These are phyloP conservation scores for Hypoxylon lenormandii DNA, from an alignment of 495 filamentous ascomycete species.

Conservation along the genomic window DNA sequence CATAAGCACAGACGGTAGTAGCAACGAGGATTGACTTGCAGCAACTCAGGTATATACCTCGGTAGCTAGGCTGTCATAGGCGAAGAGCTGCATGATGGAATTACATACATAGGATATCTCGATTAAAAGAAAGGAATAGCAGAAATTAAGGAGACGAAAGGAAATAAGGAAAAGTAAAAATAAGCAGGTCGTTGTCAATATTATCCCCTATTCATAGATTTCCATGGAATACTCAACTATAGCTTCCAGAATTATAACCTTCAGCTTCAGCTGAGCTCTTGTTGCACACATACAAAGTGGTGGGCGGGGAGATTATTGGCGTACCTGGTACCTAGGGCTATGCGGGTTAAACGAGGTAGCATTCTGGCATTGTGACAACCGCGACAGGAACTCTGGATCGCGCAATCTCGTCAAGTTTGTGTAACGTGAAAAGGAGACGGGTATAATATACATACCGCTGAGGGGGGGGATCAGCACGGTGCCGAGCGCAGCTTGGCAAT, in stretches of 20 bases:
- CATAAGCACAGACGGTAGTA: neutral
- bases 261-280: too few relatives aligned
- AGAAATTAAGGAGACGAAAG: neutral
- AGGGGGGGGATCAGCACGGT: neutral
- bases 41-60: neutral
- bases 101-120: neutral
- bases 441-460: neutral
- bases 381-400: neutral
- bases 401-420: neutral
- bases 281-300: neutral
- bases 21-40: neutral
- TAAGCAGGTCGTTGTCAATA: neutral
- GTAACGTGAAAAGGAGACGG: neutral
- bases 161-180: neutral
- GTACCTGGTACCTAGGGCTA: too few relatives aligned
- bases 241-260: neutral
- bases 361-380: neutral
- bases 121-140: neutral
- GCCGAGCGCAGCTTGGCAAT: neutral
- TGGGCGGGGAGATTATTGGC: slow-evolving; percentile 1
- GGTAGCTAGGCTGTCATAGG: too few relatives aligned
- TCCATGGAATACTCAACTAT: neutral
- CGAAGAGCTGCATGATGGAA: too few relatives aligned
- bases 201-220: slow-evolving; percentile 1
- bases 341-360: neutral